Evolutionary conservation across 306 rosid species (phyloP).

Genomic region (Hippophae gyantsensis): DNA sequence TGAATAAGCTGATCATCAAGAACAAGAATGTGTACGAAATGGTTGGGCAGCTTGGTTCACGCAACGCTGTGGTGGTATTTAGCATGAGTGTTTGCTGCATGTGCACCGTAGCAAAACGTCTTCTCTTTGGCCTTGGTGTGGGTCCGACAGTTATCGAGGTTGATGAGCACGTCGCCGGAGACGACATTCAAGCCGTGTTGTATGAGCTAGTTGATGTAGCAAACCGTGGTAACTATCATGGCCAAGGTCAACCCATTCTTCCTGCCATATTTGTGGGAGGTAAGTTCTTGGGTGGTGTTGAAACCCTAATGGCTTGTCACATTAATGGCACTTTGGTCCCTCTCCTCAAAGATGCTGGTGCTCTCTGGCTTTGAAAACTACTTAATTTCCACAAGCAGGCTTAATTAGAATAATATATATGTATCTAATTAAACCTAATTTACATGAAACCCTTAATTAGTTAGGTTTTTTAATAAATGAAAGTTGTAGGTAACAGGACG

Average conservation of each 20-base stretch:
- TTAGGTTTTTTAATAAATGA: too few relatives aligned
- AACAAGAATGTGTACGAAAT: slow-evolving; percentile 26
- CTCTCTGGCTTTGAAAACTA: slow-evolving; percentile 60
- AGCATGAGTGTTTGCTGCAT: slow-evolving; percentile 66
- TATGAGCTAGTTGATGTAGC: slow-evolving; percentile 24
- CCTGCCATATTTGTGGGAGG: slow-evolving; percentile 76
- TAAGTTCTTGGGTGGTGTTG: slow-evolving; percentile 73
- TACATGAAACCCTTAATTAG: too few relatives aligned
- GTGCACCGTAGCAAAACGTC: slow-evolving; percentile 76
- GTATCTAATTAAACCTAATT: too few relatives aligned
- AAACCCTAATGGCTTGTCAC: slow-evolving; percentile 66
- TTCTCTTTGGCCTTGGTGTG: slow-evolving; percentile 70
- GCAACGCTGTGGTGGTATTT: slow-evolving; percentile 71
- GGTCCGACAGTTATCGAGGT: slow-evolving; percentile 72
- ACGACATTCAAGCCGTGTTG: slow-evolving; percentile 41
- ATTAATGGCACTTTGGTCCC: slow-evolving; percentile 70
- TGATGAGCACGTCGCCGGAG: slow-evolving; percentile 40
- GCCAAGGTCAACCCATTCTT: too few relatives aligned
- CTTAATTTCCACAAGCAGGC: background rate
- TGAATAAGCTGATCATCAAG: background rate
- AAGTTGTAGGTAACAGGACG: too few relatives aligned
- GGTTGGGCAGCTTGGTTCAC: slow-evolving; percentile 38
- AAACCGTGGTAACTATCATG: slow-evolving; percentile 8
- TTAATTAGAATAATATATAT: too few relatives aligned
- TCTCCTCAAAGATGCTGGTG: slow-evolving; percentile 71